Conservation (phyloP, 768 basidiomycete species). For the Inosperma sp. region DNA sequence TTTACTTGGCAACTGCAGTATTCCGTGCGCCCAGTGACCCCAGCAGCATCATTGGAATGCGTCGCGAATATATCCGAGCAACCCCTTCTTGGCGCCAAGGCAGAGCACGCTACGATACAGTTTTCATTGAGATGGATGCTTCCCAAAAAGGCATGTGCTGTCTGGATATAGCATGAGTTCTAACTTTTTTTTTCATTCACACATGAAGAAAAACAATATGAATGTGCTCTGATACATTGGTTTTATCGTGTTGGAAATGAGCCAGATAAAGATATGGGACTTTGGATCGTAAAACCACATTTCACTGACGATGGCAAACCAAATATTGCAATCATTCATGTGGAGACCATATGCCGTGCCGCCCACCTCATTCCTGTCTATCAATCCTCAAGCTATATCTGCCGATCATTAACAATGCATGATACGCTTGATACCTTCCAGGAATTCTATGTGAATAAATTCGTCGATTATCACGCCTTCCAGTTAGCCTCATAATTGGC, state of each 20-base stretch:
- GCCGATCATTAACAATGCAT: not conserved
- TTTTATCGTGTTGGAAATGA: slow-evolving; percentile 13
- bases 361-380: slow-evolving; percentile 25
- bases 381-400: not conserved
- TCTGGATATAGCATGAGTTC: slow-evolving; percentile 21
- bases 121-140: slow-evolving; percentile 19
- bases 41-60: slow-evolving; percentile 26
- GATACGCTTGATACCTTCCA: not conserved
- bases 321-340: slow-evolving; percentile 18
- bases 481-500: not conserved
- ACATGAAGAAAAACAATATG: not conserved
- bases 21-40: slow-evolving; percentile 29
- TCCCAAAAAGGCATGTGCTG: slow-evolving; percentile 21
- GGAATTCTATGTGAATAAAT: not conserved
- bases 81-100: slow-evolving; percentile 19
- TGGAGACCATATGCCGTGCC: slow-evolving; percentile 25
- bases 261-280: slow-evolving; percentile 19
- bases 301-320: slow-evolving; percentile 9
- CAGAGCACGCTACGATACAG: slow-evolving; percentile 19
- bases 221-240: slow-evolving; percentile 28
- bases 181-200: slow-evolving; percentile 27
- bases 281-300: slow-evolving; percentile 23
- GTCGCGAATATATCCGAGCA: no score
- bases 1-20: no score
- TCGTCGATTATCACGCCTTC: not conserved